Conservation (phyloP, 75 land plant species). For the Gnetum montanum region DNA sequence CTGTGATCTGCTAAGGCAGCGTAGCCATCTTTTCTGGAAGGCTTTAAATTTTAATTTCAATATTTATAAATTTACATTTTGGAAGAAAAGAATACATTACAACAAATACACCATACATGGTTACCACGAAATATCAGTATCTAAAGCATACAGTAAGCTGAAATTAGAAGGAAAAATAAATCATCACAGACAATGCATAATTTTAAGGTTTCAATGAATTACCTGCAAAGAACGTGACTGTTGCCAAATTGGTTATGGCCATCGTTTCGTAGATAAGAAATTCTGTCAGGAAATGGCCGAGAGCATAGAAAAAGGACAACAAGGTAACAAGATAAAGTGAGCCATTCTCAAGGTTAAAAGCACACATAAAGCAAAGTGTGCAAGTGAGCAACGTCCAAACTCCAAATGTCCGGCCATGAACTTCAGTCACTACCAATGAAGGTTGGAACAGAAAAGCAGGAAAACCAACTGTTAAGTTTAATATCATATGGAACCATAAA, state of each 20-base stretch:
- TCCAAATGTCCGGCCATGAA: slow-evolving; percentile 97
- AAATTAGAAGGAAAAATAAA: too few relatives aligned
- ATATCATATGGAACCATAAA: too few relatives aligned
- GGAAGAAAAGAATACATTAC: too few relatives aligned
- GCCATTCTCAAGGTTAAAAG: slow-evolving; percentile 74
- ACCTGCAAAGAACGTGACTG: slow-evolving; percentile 90
- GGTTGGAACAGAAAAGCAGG: background rate
- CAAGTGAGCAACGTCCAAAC: slow-evolving; percentile 94
- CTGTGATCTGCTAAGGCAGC: too few relatives aligned
- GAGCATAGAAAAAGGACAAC: slow-evolving; percentile 78
- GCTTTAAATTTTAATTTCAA: too few relatives aligned
- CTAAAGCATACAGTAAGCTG: too few relatives aligned
- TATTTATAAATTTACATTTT: too few relatives aligned
- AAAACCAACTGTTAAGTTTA: background rate
- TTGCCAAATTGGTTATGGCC: slow-evolving; percentile 62
- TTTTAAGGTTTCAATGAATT: too few relatives aligned
- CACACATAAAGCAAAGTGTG: slow-evolving; percentile 85
- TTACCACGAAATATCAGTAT: too few relatives aligned
- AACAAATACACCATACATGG: too few relatives aligned
- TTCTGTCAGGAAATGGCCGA: slow-evolving; percentile 84
- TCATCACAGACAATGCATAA: too few relatives aligned
- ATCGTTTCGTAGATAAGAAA: slow-evolving; percentile 80
- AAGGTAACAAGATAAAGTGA: slow-evolving; percentile 74
- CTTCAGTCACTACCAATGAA: slow-evolving; percentile 68
- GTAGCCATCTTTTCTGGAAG: too few relatives aligned